Evolutionary conservation across 2,329 filamentous ascomycete genomes (phyloP).

Genomic region (Blastomyces parvus): DNA sequence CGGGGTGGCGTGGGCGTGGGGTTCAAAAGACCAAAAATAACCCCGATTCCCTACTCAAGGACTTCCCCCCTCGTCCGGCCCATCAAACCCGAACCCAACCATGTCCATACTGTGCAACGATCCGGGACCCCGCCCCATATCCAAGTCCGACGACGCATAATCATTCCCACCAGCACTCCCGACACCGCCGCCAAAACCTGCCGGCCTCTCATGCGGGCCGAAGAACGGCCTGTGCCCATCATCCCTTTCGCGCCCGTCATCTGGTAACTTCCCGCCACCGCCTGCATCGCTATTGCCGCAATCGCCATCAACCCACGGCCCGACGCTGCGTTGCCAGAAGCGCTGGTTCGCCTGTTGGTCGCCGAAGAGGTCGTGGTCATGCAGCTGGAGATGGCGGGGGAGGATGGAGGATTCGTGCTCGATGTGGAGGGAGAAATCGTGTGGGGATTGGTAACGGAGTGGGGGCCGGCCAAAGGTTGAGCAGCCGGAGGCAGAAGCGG

Average conservation of each 20-base stretch:
- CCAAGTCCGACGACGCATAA: slow-evolving; percentile 37
- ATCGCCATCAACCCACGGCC: slow-evolving; percentile 28
- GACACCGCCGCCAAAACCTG: not conserved
- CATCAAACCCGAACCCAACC: slow-evolving; percentile 36
- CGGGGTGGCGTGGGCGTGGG: not conserved
- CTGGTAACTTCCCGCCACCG: not conserved
- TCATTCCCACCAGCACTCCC: slow-evolving; percentile 27
- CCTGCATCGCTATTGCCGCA: not conserved
- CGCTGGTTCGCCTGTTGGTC: slow-evolving; percentile 38
- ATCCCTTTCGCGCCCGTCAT: slow-evolving; percentile 34
- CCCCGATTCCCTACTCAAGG: not conserved
- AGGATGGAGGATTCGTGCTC: slow-evolving; percentile 21
- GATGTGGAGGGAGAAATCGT: slow-evolving; percentile 32
- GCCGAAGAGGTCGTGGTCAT: slow-evolving; percentile 37
- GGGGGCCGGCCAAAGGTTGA: slow-evolving; percentile 34
- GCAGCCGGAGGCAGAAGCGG: slow-evolving; percentile 22
- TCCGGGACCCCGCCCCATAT: slow-evolving; percentile 34
- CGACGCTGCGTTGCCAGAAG: slow-evolving; percentile 34
- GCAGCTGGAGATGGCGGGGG: slow-evolving; percentile 23
- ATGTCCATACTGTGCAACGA: slow-evolving; percentile 39
- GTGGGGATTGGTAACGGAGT: slow-evolving; percentile 34
- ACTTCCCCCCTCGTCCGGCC: not conserved
- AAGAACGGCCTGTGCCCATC: slow-evolving; percentile 37
- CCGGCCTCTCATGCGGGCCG: slow-evolving; percentile 34
- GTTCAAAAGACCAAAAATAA: not conserved